Conservation (phyloP, 1,284 basidiomycete species). For the Wallemia ichthyophaga region DNA sequence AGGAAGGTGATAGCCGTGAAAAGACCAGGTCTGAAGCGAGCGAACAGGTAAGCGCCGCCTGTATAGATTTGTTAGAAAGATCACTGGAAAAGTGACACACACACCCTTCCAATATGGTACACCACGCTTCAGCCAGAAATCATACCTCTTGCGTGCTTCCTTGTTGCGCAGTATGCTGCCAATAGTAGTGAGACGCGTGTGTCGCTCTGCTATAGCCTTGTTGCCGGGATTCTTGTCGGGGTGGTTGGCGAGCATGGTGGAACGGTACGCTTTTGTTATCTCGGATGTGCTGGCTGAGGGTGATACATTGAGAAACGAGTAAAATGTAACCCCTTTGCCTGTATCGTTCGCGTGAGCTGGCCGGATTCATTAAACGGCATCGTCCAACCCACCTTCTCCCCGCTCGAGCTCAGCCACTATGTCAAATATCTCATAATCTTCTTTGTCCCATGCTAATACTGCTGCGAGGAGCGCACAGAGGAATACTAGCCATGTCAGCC, state of each 20-base stretch:
- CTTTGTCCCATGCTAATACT: slow-evolving; percentile 17
- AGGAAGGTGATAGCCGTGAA: slow-evolving; percentile 46
- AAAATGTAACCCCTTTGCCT: slow-evolving; percentile 67
- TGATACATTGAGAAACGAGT: slow-evolving; percentile 48
- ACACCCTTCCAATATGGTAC: slow-evolving; percentile 55
- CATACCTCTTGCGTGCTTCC: slow-evolving; percentile 51
- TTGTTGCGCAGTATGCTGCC: slow-evolving; percentile 41
- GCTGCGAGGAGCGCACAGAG: not conserved
- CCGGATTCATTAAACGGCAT: slow-evolving; percentile 3
- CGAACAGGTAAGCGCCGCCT: slow-evolving; percentile 60
- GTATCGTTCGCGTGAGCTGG: slow-evolving; percentile 2
- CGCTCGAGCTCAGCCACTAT: slow-evolving; percentile 54
- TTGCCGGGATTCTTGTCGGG: slow-evolving; percentile 74
- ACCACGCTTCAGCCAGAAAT: slow-evolving; percentile 73
- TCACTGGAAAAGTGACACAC: slow-evolving; percentile 5
- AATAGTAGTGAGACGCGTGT: slow-evolving; percentile 62
- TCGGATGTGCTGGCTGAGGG: slow-evolving; percentile 33
- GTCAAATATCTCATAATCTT: slow-evolving; percentile 87
- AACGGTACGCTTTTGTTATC: slow-evolving; percentile 62
- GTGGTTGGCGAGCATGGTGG: slow-evolving; percentile 56
- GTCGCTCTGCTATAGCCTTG: slow-evolving; percentile 50
- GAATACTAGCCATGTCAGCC: not conserved
- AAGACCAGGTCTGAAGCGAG: slow-evolving; percentile 65
- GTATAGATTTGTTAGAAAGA: not conserved
- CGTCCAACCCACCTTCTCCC: slow-evolving; percentile 32